These are phyloP conservation scores for Cercophora newfieldiana DNA, from an alignment of 495 filamentous ascomycete species.

Conservation along the genomic window DNA sequence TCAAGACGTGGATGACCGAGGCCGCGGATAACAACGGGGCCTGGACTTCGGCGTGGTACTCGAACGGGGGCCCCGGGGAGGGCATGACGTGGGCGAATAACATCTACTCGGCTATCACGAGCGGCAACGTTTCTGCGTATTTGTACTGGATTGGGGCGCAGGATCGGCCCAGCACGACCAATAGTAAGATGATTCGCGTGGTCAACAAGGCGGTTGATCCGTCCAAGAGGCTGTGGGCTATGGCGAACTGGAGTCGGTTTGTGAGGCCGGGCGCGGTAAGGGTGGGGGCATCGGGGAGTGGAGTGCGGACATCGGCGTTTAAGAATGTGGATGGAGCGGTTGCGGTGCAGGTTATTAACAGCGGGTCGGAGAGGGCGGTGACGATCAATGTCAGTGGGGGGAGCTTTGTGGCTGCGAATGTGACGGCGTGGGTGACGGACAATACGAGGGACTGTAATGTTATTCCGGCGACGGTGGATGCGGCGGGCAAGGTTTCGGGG, in stretches of 20 bases:
- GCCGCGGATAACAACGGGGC: conserved; percentile 48
- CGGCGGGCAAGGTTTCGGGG: background rate
- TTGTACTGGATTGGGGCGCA: conserved; percentile 57
- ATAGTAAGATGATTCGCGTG: conserved; percentile 45
- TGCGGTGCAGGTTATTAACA: conserved; percentile 48
- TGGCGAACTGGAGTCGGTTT: conserved; percentile 46
- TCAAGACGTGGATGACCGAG: conserved; percentile 53
- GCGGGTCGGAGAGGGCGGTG: conserved; percentile 22
- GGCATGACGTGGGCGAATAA: conserved; percentile 55
- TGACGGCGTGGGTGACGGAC: conserved; percentile 34
- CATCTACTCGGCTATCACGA: conserved; percentile 47
- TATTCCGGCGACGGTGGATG: background rate
- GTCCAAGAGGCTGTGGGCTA: conserved; percentile 50
- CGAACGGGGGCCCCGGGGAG: conserved; percentile 43
- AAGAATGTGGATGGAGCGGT: conserved; percentile 48
- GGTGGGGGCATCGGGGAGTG: conserved; percentile 37
- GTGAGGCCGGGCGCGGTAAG: conserved; percentile 49
- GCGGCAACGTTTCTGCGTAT: conserved; percentile 47
- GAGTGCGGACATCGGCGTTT: conserved; percentile 45
- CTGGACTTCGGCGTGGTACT: conserved; percentile 47
- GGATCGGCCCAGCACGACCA: conserved; percentile 34
- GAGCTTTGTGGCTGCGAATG: conserved; percentile 13
- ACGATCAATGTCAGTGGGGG: conserved; percentile 27
- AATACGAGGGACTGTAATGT: conserved; percentile 19
- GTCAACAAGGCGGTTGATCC: conserved; percentile 32